Base-by-base conservation (phyloP, 176 grass and related monocot species). In the Tillandsia fasciculata region DNA sequence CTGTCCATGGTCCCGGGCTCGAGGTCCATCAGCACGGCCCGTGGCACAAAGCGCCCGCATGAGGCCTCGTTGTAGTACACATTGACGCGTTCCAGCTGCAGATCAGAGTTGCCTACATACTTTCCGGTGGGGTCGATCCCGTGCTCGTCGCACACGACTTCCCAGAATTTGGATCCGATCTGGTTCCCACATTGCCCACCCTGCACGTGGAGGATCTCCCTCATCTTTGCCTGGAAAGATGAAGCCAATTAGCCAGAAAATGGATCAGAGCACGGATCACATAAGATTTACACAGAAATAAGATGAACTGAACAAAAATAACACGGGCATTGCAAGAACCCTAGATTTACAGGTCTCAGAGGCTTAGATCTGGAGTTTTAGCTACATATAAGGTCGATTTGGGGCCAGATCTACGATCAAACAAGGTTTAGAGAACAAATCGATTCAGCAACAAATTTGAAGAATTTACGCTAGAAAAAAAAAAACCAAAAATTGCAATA, bases 131-230 rank as follows among this genome's bases (percentile, higher is more conserved):
- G 56, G 22, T 61, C 56, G 56, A 61, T 61, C 56, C 56, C 56
- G 10, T 61, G 56, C 56, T 61, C 56, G 2, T 61, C 56, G 56
- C 56, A 61, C 0, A 61, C 56, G 2, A 61, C 56, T 20, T 61
- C 56, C 56, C 56, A 61, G 56, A 61, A 61, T 61, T 61, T 61
- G 13, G 56, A 61, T 61, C 56, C 56, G 56, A 61, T 61, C 56
- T 61, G 56, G 56, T 61, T 61, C n/a, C 56, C 56, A 6, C 56
- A 61, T 61, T 61, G 56, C 56, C 56, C 56, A 61, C 56, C 56
- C 56, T 61, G 56, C 56, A 61, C 56, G 56, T 61, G 56, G 56
- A 61, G 56, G 56, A 61, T 61, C 56, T 61, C 56, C 56, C 56
- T 61, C 56, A 61, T 67, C 65, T 67, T 67, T 48, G 8, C 65